Evolutionary conservation across 495 filamentous ascomycete genomes (phyloP).

Genomic region (Xylaria bambusicola): DNA sequence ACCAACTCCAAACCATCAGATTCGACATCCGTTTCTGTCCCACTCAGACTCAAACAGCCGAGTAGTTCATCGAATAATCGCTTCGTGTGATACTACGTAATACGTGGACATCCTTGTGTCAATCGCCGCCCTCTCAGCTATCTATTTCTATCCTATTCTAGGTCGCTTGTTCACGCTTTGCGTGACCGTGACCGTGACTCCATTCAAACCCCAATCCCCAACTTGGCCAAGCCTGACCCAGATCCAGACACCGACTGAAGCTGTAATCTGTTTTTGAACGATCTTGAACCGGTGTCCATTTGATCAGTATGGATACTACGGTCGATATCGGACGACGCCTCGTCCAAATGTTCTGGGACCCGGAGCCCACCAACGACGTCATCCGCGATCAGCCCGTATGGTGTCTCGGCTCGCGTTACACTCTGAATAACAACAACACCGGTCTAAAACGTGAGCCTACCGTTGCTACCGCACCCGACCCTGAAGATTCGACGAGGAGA

Average conservation of each 20-base stretch:
- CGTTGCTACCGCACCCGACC: slow-evolving; percentile 11
- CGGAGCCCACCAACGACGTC: slow-evolving; percentile 83
- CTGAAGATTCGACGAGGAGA: slow-evolving; percentile 15
- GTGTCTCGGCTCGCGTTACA: slow-evolving; percentile 83
- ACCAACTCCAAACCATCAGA: background rate
- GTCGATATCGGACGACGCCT: slow-evolving; percentile 65
- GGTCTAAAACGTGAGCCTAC: slow-evolving; percentile 29
- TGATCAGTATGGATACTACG: slow-evolving; percentile 41
- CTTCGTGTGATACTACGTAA: background rate
- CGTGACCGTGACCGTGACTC: background rate
- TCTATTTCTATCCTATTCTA: background rate
- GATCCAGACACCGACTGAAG: no score
- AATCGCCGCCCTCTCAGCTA: background rate
- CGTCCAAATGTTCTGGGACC: slow-evolving; percentile 94
- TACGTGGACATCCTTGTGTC: background rate
- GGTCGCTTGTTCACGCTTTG: background rate
- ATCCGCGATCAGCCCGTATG: slow-evolving; percentile 70
- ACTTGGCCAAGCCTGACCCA: no score
- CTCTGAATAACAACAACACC: slow-evolving; percentile 38
- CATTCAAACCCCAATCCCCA: background rate
- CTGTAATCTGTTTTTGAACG: background rate
- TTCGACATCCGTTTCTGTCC: background rate
- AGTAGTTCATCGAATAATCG: background rate
- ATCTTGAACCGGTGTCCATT: background rate
- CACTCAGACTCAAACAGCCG: background rate